Evolutionary conservation across 164 flowering plant species (phyloP).

Genomic region (Nymphaea colorata): DNA sequence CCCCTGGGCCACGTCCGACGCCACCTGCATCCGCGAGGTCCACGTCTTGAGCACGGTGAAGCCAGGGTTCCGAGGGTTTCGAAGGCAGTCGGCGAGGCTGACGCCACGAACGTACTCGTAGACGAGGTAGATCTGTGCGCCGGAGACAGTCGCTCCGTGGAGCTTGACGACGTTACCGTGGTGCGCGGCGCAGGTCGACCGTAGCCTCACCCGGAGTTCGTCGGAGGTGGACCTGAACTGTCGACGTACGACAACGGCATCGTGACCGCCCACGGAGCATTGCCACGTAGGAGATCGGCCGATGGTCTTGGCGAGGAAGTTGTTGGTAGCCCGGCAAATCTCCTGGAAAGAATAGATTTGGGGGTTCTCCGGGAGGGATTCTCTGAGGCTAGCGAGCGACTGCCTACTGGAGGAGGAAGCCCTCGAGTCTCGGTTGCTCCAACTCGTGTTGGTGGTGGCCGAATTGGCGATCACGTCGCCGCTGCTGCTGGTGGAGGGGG

Average conservation of each 20-base stretch:
- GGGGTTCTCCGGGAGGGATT: constrained; percentile 24
- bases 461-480: neutral
- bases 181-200: constrained; percentile 48
- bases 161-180: constrained; percentile 53
- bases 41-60: constrained; percentile 63
- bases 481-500: neutral
- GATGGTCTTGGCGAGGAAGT: constrained; percentile 28
- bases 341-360: constrained; percentile 41
- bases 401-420: constrained; percentile 10
- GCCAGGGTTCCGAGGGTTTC: constrained; percentile 47
- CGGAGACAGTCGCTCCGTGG: constrained; percentile 57
- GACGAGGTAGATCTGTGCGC: constrained; percentile 55
- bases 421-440: constrained; percentile 8
- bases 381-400: constrained; percentile 26
- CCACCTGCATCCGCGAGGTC: constrained; percentile 72
- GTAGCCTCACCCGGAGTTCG: constrained; percentile 26
- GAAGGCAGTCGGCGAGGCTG: constrained; percentile 38
- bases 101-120: constrained; percentile 63
- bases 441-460: neutral
- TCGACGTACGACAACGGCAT: constrained; percentile 47
- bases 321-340: constrained; percentile 38
- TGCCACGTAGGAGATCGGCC: constrained; percentile 65
- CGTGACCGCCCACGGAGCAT: constrained; percentile 35
- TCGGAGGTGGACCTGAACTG: constrained; percentile 34
- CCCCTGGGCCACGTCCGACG: constrained; percentile 70